Percentiles rank a stretch among this genome's conserved stretches.
phyloP scores from a whole-genome alignment of 768 basidiomycete species.

The Naganishia friedmannii region DNA sequence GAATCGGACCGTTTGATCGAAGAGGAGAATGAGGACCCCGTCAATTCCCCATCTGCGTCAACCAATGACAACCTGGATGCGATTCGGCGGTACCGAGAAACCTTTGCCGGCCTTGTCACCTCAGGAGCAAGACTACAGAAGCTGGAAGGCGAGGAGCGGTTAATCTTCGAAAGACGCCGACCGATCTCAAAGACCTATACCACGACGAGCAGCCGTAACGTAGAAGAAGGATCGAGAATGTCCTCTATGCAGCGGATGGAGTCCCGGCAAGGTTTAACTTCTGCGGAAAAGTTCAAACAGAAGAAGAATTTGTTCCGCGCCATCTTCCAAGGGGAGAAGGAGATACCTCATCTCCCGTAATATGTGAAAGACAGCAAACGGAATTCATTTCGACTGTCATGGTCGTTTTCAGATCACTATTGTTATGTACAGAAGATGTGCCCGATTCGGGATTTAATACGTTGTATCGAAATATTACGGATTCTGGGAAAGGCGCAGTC shows the following conservation, averaged over 20 bases:
- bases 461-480: neutral
- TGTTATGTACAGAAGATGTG: neutral
- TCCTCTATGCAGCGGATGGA: neutral
- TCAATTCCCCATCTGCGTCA: neutral
- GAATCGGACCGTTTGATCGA: slow-evolving; percentile 32
- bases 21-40: neutral
- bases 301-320: neutral
- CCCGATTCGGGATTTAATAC: no score
- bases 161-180: slow-evolving; percentile 37
- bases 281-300: neutral
- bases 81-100: slow-evolving; percentile 43
- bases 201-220: neutral
- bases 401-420: neutral
- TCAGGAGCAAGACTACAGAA: slow-evolving; percentile 42
- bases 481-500: neutral
- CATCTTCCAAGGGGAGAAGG: slow-evolving; percentile 7
- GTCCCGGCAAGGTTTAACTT: no score
- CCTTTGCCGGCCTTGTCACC: slow-evolving; percentile 47
- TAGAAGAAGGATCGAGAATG: neutral
- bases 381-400: neutral
- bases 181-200: neutral
- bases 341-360: neutral
- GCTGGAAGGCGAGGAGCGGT: slow-evolving; percentile 43
- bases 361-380: neutral
- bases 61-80: slow-evolving; percentile 3